phyloP scores from a whole-genome alignment of 148 eudicot genomes.

The Rhododendron simsii region DNA sequence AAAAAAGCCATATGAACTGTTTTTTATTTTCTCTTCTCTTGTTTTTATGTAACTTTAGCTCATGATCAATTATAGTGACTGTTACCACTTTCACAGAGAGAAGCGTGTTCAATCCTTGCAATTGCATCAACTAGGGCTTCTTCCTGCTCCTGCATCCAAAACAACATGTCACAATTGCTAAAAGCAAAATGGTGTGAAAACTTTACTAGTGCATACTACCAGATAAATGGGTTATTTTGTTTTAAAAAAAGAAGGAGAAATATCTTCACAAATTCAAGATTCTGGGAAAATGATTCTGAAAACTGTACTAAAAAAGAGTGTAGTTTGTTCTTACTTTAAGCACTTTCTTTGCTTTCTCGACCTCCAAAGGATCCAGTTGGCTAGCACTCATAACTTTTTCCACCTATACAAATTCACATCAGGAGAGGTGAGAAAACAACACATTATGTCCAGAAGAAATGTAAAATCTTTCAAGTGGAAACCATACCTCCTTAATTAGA shows the following conservation, averaged over 20 bases:
- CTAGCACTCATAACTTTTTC: slow-evolving; percentile 56
- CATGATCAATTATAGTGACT: slow-evolving; percentile 20
- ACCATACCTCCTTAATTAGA: slow-evolving; percentile 55
- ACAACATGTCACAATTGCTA: slow-evolving; percentile 1
- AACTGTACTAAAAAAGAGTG: too few species aligned
- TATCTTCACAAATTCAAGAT: background rate
- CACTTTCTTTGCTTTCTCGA: slow-evolving; percentile 79
- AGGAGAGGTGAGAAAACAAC: background rate
- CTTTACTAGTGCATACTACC: background rate
- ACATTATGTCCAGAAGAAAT: background rate
- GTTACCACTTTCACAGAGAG: slow-evolving; percentile 87
- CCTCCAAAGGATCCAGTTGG: slow-evolving; percentile 56
- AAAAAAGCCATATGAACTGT: background rate
- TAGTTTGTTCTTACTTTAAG: slow-evolving; percentile 41
- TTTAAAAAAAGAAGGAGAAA: background rate
- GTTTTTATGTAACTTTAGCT: background rate
- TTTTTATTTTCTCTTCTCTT: background rate
- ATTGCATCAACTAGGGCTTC: slow-evolving; percentile 71
- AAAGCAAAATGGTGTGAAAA: slow-evolving; percentile 3
- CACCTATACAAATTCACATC: slow-evolving; percentile 35
- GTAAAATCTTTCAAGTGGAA: background rate
- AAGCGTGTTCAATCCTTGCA: slow-evolving; percentile 71
- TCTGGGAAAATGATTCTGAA: background rate
- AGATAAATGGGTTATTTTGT: background rate
- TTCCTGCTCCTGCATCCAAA: slow-evolving; percentile 66